A percentile compares a stretch with the other conserved stretches of the same genome.
Evolutionary conservation across 2,329 filamentous ascomycete genomes (phyloP).

Genomic region (Eutypella sp.): DNA sequence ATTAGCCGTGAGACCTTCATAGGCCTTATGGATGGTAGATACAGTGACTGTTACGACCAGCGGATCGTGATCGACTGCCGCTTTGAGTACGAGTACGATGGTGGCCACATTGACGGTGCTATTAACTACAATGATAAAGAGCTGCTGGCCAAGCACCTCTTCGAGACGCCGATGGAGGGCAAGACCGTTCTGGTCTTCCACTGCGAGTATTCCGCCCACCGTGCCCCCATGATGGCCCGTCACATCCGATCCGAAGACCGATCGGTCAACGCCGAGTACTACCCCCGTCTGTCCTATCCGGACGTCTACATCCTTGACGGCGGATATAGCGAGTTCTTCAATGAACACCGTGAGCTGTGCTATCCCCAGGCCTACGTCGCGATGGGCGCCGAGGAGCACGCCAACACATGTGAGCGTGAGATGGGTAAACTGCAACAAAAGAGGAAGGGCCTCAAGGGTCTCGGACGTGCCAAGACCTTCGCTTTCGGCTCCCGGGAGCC

Average conservation of each 20-base stretch:
- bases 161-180: slow-evolving; percentile 60
- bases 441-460: slow-evolving; percentile 78
- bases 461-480: slow-evolving; percentile 87
- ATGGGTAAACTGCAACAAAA: slow-evolving; percentile 86
- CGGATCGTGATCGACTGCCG: slow-evolving; percentile 91
- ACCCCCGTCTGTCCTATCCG: slow-evolving; percentile 87
- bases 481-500: slow-evolving; percentile 75
- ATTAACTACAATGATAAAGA: slow-evolving; percentile 98
- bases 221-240: slow-evolving; percentile 93
- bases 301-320: slow-evolving; percentile 97
- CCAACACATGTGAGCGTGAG: slow-evolving; percentile 87
- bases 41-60: slow-evolving; percentile 68
- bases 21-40: slow-evolving; percentile 83
- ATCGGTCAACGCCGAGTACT: slow-evolving; percentile 75
- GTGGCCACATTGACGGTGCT: slow-evolving; percentile 88
- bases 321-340: slow-evolving; percentile 91
- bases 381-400: slow-evolving; percentile 91
- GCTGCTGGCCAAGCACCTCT: slow-evolving; percentile 71
- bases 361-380: slow-evolving; percentile 94
- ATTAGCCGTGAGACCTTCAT: slow-evolving; percentile 79
- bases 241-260: slow-evolving; percentile 88
- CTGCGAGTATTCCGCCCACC: slow-evolving; percentile 97
- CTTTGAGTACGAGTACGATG: slow-evolving; percentile 98
- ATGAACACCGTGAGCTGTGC: slow-evolving; percentile 72
- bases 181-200: slow-evolving; percentile 86